Evolutionary conservation across 2,329 filamentous ascomycete species (phyloP), one percentile per base, ranked within the genome.

Genomic region (Cercospora sp.): DNA sequence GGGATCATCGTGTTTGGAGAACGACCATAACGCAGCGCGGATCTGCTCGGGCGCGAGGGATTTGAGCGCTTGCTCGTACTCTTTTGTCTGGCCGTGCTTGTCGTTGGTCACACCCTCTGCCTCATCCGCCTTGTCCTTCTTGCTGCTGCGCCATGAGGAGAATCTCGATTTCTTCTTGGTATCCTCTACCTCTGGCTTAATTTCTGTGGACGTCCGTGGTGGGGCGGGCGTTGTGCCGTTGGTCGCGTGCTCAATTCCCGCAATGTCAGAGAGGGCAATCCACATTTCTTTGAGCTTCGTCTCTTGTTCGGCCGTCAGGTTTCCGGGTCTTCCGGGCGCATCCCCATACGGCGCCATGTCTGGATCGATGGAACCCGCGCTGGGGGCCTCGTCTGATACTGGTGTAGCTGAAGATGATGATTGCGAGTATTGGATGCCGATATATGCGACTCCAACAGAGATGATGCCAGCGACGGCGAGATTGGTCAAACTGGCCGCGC

Each of bases 1-100:
- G 0, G 95, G 95, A 77, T 98, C 89, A 77, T 99, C 95, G 75
- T 95, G 90, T 83, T 98, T 99, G 67, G 94, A 87, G 93, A 97
- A 96, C 72, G 83, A 87, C 95, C 95, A 98, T 77, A 98, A 91
- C 0, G 93, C 90, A 16, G 85, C 84, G 63, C 93, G 88, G 72
- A 99, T 87, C 53, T 90, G 86, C 75, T 96, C 92, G 0, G 94
- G 92, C 0, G 89, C 86, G 75, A 91, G 87, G 68, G 87, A 92
- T 60, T 90, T 89, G 9, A 99, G 81, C 0, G 93, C 92, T 48
- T 94, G 89, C 73, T 92, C 87, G 80, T 93, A 97, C 60, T 93
- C 89, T 80, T 94, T 95, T 42, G 87, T 91, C 80, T 95, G 91
- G 58, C 93, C 94, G 78, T 96, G 94, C 82, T 98, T 99, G 82